A percentile compares a stretch with the other conserved stretches of the same genome.
These are phyloP conservation scores for Backusella sp. DNA, from an alignment of 192 early-diverging fungal genomes.

Conservation along the genomic window DNA sequence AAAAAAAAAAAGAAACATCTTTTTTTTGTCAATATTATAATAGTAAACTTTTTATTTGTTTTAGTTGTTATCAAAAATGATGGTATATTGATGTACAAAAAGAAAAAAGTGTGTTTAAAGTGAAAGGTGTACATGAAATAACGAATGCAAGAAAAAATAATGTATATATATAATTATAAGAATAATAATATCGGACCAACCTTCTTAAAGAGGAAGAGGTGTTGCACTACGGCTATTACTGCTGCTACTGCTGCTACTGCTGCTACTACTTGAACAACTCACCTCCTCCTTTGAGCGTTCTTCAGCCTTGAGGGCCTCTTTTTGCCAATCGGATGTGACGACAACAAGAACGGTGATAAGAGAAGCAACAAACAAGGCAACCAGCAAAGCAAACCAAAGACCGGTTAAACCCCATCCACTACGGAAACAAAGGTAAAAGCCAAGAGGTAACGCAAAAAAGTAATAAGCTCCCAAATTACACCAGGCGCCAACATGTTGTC, in stretches of 20 bases:
- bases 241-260: neutral
- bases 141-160: neutral
- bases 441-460: constrained; percentile 60
- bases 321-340: constrained; percentile 15
- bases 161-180: neutral
- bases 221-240: neutral
- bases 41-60: neutral
- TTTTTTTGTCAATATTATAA: neutral
- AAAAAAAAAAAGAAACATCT: neutral
- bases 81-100: neutral
- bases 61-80: neutral
- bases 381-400: constrained; percentile 58
- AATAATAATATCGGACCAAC: neutral
- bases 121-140: neutral
- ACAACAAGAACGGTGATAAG: constrained; percentile 33
- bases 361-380: constrained; percentile 21
- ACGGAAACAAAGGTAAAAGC: constrained; percentile 57
- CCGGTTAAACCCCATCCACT: constrained; percentile 56
- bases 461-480: constrained; percentile 64
- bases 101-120: neutral
- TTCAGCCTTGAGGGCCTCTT: constrained; percentile 21
- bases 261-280: neutral
- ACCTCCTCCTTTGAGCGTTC: constrained; percentile 9
- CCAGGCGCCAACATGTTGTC: constrained; percentile 64
- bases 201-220: neutral